These are phyloP conservation scores for Leptosphaerulina australis DNA, from an alignment of 2,329 filamentous ascomycete genomes.

Conservation along the genomic window DNA sequence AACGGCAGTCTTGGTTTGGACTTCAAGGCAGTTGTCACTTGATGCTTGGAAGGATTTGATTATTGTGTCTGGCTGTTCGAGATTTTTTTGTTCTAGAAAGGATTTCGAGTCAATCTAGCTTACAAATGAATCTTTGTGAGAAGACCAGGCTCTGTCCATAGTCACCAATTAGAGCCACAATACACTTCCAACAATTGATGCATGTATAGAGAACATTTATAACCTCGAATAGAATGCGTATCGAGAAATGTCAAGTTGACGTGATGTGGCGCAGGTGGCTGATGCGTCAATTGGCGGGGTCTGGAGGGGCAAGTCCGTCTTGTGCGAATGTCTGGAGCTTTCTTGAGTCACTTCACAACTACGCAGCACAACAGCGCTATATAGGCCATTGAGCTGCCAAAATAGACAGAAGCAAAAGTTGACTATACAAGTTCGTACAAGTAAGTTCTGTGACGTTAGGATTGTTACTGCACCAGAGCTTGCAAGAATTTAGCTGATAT, in stretches of 20 bases:
- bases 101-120: constrained; percentile 7
- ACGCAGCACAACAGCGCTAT: neutral
- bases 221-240: no score
- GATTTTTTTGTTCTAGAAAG: neutral
- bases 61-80: neutral
- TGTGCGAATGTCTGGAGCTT: constrained; percentile 22
- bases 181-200: no score
- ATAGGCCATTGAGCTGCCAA: constrained; percentile 9
- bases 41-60: no score
- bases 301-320: constrained; percentile 33
- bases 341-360: constrained; percentile 35
- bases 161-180: no score
- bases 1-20: no score
- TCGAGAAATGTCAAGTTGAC: neutral
- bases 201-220: no score
- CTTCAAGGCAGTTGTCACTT: no score
- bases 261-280: constrained; percentile 21
- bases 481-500: constrained; percentile 12
- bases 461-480: constrained; percentile 7
- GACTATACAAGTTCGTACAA: no score
- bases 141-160: neutral
- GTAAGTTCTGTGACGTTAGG: no score
- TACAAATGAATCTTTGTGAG: constrained; percentile 5
- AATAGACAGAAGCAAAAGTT: neutral
- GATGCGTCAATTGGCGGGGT: constrained; percentile 21